Evolutionary conservation across 768 basidiomycete genomes (phyloP).

Genomic region (Boletus tomentosulus): DNA sequence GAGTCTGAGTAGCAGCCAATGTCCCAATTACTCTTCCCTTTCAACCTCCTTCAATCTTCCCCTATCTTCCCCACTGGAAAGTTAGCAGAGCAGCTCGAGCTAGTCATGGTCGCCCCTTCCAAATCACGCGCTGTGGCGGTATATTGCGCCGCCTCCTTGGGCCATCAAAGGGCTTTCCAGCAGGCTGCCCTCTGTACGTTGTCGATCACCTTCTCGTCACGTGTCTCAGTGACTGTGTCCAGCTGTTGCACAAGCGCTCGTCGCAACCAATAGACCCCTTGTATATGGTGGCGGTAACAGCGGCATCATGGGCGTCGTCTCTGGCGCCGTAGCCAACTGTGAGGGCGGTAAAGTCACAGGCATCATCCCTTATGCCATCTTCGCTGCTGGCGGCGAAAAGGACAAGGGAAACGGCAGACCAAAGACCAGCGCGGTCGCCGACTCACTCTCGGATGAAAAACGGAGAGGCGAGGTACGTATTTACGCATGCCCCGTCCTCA

Average conservation of each 20-base stretch:
- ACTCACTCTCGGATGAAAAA: constrained; percentile 26
- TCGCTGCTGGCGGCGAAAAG: constrained; percentile 57
- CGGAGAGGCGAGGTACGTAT: constrained; percentile 34
- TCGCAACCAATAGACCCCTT: constrained; percentile 52
- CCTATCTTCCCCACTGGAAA: not conserved
- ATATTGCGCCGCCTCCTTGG: constrained; percentile 77
- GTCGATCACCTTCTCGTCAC: not conserved
- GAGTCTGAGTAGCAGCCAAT: not conserved
- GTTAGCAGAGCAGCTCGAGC: constrained; percentile 9
- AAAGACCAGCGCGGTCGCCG: constrained; percentile 14
- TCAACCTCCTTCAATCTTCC: not conserved
- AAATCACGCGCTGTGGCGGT: constrained; percentile 57
- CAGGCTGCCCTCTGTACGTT: constrained; percentile 68
- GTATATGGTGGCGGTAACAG: constrained; percentile 84
- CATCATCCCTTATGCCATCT: constrained; percentile 75
- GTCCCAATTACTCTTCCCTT: constrained; percentile 7
- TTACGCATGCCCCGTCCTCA: not conserved
- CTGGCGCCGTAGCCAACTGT: constrained; percentile 52
- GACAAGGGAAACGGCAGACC: constrained; percentile 39
- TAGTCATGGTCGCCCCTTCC: constrained; percentile 30
- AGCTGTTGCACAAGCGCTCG: constrained; percentile 78
- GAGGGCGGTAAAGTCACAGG: constrained; percentile 73
- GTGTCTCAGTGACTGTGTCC: constrained; percentile 1
- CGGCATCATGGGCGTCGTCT: constrained; percentile 86
- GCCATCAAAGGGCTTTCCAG: constrained; percentile 56